phyloP scores from a whole-genome alignment of 1,139 yeast species.

The Taphrina flavorubra region DNA sequence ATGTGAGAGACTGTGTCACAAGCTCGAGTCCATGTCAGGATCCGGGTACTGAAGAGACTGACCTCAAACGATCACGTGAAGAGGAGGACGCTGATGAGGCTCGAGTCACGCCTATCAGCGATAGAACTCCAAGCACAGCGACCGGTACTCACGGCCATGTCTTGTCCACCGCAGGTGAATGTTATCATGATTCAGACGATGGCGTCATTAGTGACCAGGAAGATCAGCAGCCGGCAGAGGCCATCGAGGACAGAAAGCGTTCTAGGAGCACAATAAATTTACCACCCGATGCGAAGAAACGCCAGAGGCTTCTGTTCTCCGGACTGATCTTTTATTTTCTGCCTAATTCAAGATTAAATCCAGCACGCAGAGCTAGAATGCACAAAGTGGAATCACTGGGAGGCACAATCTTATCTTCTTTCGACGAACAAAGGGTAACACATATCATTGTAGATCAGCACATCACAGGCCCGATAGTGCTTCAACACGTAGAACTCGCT shows the following conservation, averaged over 20 bases:
- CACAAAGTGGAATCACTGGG: constrained; percentile 30
- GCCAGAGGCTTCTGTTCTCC: constrained; percentile 12
- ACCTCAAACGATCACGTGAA: no score
- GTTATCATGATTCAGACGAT: no score
- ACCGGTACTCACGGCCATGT: no score
- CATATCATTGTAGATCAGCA: constrained; percentile 38
- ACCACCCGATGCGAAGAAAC: neutral
- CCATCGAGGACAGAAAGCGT: neutral
- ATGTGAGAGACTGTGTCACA: no score
- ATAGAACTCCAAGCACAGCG: neutral
- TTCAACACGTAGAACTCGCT: neutral
- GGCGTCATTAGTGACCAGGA: no score
- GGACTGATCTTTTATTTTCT: constrained; percentile 34
- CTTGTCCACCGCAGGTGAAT: no score
- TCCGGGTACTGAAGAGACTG: no score
- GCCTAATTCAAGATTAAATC: constrained; percentile 26
- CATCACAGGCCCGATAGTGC: constrained; percentile 16
- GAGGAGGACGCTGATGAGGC: neutral
- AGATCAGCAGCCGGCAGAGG: neutral
- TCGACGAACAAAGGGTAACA: constrained; percentile 25
- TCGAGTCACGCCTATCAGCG: constrained; percentile 1
- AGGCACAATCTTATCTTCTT: constrained; percentile 17
- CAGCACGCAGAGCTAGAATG: constrained; percentile 16
- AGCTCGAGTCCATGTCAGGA: no score
- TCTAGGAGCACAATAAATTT: neutral